Percentiles rank a stretch among this genome's conserved stretches.
phyloP scores from a whole-genome alignment of 305 asterid genomes.

The Lippia alba region DNA sequence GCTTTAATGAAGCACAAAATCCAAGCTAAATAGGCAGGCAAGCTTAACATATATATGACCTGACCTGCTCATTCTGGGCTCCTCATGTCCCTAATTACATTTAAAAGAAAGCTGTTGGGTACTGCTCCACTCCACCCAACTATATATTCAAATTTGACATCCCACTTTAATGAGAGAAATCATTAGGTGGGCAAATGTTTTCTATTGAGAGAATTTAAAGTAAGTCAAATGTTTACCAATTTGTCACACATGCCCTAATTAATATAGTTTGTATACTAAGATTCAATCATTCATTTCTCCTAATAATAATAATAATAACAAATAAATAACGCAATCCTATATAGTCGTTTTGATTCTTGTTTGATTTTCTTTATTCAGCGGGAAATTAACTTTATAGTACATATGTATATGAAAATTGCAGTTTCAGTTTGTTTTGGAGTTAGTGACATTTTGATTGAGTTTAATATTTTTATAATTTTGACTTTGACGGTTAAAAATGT shows the following conservation, averaged over 20 bases:
- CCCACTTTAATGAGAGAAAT: conserved; percentile 19
- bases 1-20: conserved; percentile 27
- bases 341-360: not conserved
- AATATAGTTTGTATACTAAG: not conserved
- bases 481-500: too few relatives aligned
- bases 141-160: conserved; percentile 8
- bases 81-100: too few relatives aligned
- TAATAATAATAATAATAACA: too few relatives aligned
- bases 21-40: conserved; percentile 25
- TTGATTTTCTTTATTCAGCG: too few relatives aligned
- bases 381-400: too few relatives aligned
- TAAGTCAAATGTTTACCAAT: not conserved
- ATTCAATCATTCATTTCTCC: not conserved
- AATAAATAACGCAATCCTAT: not conserved
- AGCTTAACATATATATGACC: not conserved
- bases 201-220: not conserved
- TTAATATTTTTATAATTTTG: too few relatives aligned
- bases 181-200: conserved; percentile 41
- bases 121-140: not conserved
- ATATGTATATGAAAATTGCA: too few relatives aligned
- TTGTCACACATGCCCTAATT: too few relatives aligned
- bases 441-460: too few relatives aligned
- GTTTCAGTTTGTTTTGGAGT: too few relatives aligned
- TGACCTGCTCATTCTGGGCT: not conserved
- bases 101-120: not conserved